A percentile compares a stretch with the other conserved stretches of the same genome.
These are phyloP conservation scores for Sphaerobolus stellatus DNA, from an alignment of 1,284 basidiomycete species.

Conservation along the genomic window DNA sequence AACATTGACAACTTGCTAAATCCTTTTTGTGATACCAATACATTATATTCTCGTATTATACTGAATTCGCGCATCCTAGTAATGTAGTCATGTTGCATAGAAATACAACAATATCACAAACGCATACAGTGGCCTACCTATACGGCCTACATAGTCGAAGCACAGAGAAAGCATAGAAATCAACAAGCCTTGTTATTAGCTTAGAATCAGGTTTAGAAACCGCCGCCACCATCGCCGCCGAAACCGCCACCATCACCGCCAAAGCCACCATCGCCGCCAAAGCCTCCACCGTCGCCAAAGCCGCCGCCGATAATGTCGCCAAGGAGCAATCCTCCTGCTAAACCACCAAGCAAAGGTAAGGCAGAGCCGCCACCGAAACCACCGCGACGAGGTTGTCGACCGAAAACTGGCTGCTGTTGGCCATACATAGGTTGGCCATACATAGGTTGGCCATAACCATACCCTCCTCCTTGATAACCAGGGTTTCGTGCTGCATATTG, in stretches of 20 bases:
- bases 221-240: constrained; percentile 25
- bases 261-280: constrained; percentile 16
- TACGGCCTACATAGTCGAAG: no score
- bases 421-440: constrained; percentile 2
- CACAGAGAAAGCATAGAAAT: no score
- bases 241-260: constrained; percentile 24
- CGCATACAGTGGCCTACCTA: no score
- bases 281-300: constrained; percentile 17
- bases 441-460: constrained; percentile 5
- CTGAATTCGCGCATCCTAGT: no score
- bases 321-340: constrained; percentile 59
- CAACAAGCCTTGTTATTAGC: no score
- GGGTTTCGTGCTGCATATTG: constrained; percentile 7
- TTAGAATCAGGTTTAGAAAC: constrained; percentile 18
- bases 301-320: constrained; percentile 40
- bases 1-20: no score
- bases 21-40: no score
- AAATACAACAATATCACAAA: no score
- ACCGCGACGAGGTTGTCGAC: constrained; percentile 14
- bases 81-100: no score
- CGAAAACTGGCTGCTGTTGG: constrained; percentile 4
- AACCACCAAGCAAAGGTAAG: constrained; percentile 53
- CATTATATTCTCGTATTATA: no score
- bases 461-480: constrained; percentile 7
- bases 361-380: constrained; percentile 33